Evolutionary conservation across 208 protist species (phyloP), one percentile per base, ranked within the genome.

Genomic region (Trypanosoma caninum): DNA sequence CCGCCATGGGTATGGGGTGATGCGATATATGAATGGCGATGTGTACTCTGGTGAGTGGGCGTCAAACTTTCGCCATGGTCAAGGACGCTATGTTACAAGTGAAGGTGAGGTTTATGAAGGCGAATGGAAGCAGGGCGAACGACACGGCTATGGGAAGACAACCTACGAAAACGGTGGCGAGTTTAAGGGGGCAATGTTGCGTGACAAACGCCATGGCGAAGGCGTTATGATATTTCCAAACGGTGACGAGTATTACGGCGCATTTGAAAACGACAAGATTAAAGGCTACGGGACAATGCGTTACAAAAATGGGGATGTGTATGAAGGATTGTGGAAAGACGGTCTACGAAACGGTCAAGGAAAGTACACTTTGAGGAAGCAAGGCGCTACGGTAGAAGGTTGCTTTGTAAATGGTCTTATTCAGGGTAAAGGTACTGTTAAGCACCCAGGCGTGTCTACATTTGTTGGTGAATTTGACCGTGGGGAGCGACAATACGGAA

Each of bases 61-160:
- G n/a, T 50, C 76, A 22, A 94, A 95, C 60, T 69, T 64, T 66
- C 82, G 80, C 22, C 62, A 93, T 56, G 89, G 89, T 22, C 67
- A 82, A n/a, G 93, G 89, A 13, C 78, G 65, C 27, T 80, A 95
- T 76, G 58, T 63, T 48, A 89, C 80, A 64, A 81, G 78, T 30
- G 84, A 89, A 60, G 85, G 85, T 31, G 85, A 95, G 45, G 47
- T 86, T 11, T 97, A 97, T 71, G 70, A 89, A 13, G 94, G 94
- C 25, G 59, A 89, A 13, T 97, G 85, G 84, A 61, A 46, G 10
- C 54, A 58, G n/a, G 87, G 94, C 51, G 65, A 78, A 40, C 76
- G 78, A 0, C 69, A 92, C 51, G 92, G 92, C 31, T 71, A 77
- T 40, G 90, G 87, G 37, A 80, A 78, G 61, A 81, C 86, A 54